phyloP scores from a whole-genome alignment of 2,329 filamentous ascomycete genomes.

The Paecilomyces sp. region DNA sequence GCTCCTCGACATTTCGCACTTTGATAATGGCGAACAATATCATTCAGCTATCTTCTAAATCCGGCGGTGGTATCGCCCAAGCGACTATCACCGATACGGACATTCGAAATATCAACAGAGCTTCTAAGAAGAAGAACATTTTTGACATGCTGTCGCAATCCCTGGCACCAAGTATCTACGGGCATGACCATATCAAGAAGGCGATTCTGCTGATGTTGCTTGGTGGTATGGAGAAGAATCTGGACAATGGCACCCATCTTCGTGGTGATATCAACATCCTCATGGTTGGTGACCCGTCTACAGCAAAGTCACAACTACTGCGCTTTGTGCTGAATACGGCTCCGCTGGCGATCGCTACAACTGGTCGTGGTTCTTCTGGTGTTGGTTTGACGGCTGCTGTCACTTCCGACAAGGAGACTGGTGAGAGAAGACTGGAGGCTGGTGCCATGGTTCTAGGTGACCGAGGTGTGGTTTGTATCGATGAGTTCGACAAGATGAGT shows the following conservation, averaged over 20 bases:
- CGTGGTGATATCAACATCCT: conserved; percentile 98
- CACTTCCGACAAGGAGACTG: conserved; percentile 94
- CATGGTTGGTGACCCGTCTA: conserved; percentile 98
- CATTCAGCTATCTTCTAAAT: conserved; percentile 90
- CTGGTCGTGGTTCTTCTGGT: conserved; percentile 90
- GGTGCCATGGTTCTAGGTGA: conserved; percentile 98
- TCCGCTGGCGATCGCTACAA: conserved; percentile 92
- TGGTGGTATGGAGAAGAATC: conserved; percentile 94
- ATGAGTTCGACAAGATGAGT: conserved; percentile 99
- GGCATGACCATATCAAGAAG: conserved; percentile 96
- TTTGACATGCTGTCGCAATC: conserved; percentile 92
- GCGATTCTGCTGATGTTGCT: conserved; percentile 92
- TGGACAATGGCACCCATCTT: conserved; percentile 95
- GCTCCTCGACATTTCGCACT: conserved; percentile 91
- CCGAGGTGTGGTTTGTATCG: conserved; percentile 95
- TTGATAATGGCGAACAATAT: conserved; percentile 91
- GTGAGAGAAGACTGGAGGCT: conserved; percentile 86
- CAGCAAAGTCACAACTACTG: conserved; percentile 94
- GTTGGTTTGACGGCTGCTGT: conserved; percentile 97
- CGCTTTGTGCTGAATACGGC: conserved; percentile 97
- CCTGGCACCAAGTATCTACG: conserved; percentile 90
- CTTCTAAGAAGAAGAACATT: conserved; percentile 87
- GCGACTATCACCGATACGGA: conserved; percentile 92
- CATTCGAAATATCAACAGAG: conserved; percentile 97
- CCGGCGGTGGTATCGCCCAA: conserved; percentile 85